These are phyloP conservation scores for Microcos paniculata DNA, from an alignment of 345 rosid species.

Conservation along the genomic window DNA sequence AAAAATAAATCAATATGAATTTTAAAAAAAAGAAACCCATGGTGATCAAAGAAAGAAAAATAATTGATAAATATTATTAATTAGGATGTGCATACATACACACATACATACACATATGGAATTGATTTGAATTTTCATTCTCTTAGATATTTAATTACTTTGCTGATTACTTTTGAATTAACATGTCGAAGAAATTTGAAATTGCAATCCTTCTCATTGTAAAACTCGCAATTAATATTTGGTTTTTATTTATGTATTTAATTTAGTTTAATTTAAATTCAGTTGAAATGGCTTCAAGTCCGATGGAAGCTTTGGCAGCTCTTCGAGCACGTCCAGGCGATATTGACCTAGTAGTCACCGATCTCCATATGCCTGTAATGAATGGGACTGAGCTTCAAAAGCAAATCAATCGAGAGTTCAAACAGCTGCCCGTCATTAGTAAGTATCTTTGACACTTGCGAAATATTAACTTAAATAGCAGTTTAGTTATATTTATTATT, in stretches of 20 bases:
- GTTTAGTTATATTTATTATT: too few species aligned
- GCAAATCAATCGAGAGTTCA: constrained; percentile 42
- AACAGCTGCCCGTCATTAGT: constrained; percentile 60
- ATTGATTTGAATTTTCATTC: too few species aligned
- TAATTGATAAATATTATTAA: too few species aligned
- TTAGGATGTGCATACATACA: too few species aligned
- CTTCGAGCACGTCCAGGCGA: constrained; percentile 26
- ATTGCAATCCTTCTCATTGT: not conserved
- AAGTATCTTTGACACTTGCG: constrained; percentile 3
- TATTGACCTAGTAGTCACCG: constrained; percentile 61
- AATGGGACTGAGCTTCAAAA: constrained; percentile 55
- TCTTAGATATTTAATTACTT: too few species aligned
- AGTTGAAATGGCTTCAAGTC: constrained; percentile 38
- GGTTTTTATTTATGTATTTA: not conserved
- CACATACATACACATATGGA: too few species aligned
- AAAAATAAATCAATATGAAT: not conserved
- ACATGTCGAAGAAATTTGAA: too few species aligned
- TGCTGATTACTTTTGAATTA: too few species aligned
- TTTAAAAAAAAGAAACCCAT: not conserved
- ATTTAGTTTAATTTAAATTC: too few species aligned
- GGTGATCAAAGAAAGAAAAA: not conserved
- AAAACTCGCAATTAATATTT: not conserved
- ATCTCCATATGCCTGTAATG: constrained; percentile 72
- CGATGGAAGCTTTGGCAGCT: constrained; percentile 49
- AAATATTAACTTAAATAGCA: not conserved